Evolutionary conservation across 129 eudicot genomes (phyloP), one percentile per base, ranked within the genome.

Genomic region (Scalesia atractyloides): DNA sequence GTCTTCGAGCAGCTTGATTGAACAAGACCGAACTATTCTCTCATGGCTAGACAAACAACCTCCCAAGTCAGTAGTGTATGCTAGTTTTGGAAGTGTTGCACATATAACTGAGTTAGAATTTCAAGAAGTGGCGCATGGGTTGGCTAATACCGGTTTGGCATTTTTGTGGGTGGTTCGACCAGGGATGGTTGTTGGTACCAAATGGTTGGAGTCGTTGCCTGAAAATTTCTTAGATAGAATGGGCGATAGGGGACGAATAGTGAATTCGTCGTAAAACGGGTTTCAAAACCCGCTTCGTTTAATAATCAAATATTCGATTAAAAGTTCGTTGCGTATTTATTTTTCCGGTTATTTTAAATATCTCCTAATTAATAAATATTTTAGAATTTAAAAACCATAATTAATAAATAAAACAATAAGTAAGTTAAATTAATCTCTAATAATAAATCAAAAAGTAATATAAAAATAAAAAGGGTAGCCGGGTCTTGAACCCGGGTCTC

Each of bases 51-150:
- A 84, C 73, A 60, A 34, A 19, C 89, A 84, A 60, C n/a, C 75
- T 39, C 84, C 82, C 5, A 75, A 75, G 12, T 78, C 89, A 2
- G 82, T 79, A 0, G 39, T 88, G 3, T 88, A 85, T 50, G 78
- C 79, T 34, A 88, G 95, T 46, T 88, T 85, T 37, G 96, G 96
- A 11, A 88, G 86, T 36, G 69, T 73, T 24, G 89, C 82, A 22
- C 57, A 68, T 0, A 74, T 88, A 5, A 72, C 68, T 1, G 53
- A 68, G 54, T 17, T 51, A 0, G 82, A 81, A 0, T 81, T 86
- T 54, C 22, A 72, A 20, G 96, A 88, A 72, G 64, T 82, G 72
- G 86, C 86, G 24, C 66, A 78, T 80, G 89, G 86, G 17, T 74
- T 85, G 63, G 78, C 69, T 9, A 72, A 82, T 37, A 61, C 69